These are phyloP conservation scores for Telfairia occidentalis DNA, from an alignment of 331 rosid species.

Conservation along the genomic window DNA sequence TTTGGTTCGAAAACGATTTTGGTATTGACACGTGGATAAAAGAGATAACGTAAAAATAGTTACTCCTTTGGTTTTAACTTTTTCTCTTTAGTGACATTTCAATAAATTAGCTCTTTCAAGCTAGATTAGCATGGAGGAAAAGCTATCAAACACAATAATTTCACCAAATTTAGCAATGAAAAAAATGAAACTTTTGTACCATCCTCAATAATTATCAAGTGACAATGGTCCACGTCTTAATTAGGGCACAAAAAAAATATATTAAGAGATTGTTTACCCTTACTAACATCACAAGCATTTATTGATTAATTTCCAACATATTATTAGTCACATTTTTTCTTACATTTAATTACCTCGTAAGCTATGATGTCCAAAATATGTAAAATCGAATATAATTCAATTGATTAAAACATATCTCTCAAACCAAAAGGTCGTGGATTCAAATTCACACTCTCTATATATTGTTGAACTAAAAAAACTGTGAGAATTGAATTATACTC, in stretches of 20 bases:
- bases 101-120: not conserved
- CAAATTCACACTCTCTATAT: no score
- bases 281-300: not conserved
- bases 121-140: not conserved
- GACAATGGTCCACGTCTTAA: not conserved
- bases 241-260: not conserved
- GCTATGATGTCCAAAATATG: no score
- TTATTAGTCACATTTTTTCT: no score
- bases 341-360: no score
- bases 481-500: no score
- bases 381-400: no score
- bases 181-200: not conserved
- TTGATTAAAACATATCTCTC: no score
- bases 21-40: not conserved
- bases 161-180: not conserved
- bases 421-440: no score
- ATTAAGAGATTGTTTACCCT: not conserved
- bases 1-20: not conserved
- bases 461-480: no score
- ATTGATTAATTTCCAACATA: no score
- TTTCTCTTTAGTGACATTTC: not conserved
- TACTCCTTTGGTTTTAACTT: not conserved
- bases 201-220: not conserved
- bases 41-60: not conserved
- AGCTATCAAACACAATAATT: not conserved